Conservation (phyloP, 148 eudicot genomes). For the Rhododendron griersonianum region DNA sequence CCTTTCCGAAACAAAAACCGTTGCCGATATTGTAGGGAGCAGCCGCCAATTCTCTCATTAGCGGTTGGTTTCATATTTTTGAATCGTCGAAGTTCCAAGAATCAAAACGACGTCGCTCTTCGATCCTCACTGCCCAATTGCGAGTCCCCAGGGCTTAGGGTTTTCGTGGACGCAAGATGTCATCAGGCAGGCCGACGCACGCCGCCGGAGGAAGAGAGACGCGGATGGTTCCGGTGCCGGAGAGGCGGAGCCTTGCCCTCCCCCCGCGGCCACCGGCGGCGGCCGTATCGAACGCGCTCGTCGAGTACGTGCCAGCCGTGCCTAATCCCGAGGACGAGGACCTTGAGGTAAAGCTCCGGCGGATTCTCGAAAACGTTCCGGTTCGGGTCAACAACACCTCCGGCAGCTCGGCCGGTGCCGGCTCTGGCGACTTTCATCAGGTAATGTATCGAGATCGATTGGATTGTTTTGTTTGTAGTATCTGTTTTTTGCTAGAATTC, state of each 20-base stretch:
- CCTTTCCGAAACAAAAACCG: neutral
- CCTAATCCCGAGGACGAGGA: conserved; percentile 75
- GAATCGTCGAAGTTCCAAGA: no score
- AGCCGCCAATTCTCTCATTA: neutral
- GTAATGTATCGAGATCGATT: conserved; percentile 19
- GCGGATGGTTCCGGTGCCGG: conserved; percentile 50
- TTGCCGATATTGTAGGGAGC: neutral
- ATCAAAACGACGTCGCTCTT: neutral
- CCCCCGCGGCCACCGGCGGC: conserved; percentile 62
- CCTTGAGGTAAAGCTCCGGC: conserved; percentile 84
- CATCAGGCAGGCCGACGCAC: conserved; percentile 33
- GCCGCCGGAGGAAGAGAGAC: conserved; percentile 44
- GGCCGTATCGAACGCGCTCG: conserved; percentile 51
- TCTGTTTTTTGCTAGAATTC: neutral
- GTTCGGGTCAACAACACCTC: conserved; percentile 94
- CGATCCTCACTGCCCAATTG: neutral
- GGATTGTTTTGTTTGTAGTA: neutral
- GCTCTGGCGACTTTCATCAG: conserved; percentile 99
- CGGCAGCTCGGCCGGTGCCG: conserved; percentile 98
- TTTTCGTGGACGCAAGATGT: conserved; percentile 21
- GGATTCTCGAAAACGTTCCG: conserved; percentile 81
- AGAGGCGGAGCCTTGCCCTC: conserved; percentile 29
- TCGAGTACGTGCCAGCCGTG: conserved; percentile 61
- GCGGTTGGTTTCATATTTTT: neutral
- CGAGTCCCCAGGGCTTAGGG: neutral